Evolutionary conservation across 352 stramenopile species (phyloP).

Genomic region (Globisporangium middletonii): DNA sequence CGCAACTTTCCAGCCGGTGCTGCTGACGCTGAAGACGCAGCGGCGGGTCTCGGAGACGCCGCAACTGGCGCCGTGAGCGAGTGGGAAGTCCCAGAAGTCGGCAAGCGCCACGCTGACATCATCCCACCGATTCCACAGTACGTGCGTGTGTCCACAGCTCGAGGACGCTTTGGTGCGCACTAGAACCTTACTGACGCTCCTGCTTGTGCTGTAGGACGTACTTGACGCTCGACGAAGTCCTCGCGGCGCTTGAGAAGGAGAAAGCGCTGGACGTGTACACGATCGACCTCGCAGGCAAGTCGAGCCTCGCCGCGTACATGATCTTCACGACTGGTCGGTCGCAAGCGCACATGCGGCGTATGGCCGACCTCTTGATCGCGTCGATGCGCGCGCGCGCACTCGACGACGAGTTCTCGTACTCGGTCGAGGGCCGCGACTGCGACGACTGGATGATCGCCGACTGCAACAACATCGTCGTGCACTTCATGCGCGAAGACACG

Average conservation of each 20-base stretch:
- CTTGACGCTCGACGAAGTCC: conserved; percentile 68
- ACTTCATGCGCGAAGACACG: conserved; percentile 79
- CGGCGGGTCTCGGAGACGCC: conserved; percentile 13
- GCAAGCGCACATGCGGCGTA: conserved; percentile 81
- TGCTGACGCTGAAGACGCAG: conserved; percentile 22
- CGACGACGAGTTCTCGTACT: conserved; percentile 73
- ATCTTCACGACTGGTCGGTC: conserved; percentile 84
- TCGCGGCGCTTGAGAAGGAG: conserved; percentile 54
- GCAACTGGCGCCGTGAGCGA: conserved; percentile 20
- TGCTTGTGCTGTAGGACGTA: conserved; percentile 30
- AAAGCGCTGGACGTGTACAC: conserved; percentile 78
- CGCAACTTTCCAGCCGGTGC: conserved; percentile 53
- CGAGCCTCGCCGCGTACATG: conserved; percentile 84
- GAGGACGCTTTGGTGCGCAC: not conserved
- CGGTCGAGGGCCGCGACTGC: conserved; percentile 82
- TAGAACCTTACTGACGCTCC: not conserved
- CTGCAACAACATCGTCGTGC: conserved; percentile 87
- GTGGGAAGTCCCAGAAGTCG: conserved; percentile 59
- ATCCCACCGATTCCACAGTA: conserved; percentile 51
- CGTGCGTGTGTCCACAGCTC: not conserved
- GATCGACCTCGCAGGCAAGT: conserved; percentile 69
- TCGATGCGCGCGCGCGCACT: conserved; percentile 70
- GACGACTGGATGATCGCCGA: conserved; percentile 93
- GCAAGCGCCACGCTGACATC: conserved; percentile 70
- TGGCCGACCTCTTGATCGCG: conserved; percentile 85